A percentile compares a stretch with the other conserved stretches of the same genome.
These are phyloP conservation scores for Penicillium sclerotiorum DNA, from an alignment of 2,329 filamentous ascomycete genomes.

Conservation along the genomic window DNA sequence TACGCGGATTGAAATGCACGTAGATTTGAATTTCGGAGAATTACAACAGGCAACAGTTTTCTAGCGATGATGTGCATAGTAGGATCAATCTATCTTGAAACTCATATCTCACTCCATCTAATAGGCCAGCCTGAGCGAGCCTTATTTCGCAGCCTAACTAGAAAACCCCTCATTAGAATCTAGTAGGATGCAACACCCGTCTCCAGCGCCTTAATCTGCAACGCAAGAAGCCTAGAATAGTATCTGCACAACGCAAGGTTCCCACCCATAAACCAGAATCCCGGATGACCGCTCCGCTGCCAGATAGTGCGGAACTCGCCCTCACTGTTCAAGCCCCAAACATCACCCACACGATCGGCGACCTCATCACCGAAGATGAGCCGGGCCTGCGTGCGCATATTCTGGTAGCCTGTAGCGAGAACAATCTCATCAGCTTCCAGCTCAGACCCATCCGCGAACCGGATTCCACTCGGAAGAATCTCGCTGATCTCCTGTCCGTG, in stretches of 20 bases:
- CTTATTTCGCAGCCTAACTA: no score
- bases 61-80: no score
- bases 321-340: constrained; percentile 64
- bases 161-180: no score
- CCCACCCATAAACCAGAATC: constrained; percentile 69
- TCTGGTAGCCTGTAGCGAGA: constrained; percentile 62
- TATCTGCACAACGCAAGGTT: constrained; percentile 66
- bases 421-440: constrained; percentile 67
- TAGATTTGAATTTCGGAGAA: no score
- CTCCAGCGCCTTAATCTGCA: constrained; percentile 54
- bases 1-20: no score
- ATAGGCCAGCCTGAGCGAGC: no score
- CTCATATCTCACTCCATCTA: no score
- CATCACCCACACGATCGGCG: constrained; percentile 59
- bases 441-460: constrained; percentile 60
- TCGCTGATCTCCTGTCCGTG: constrained; percentile 61
- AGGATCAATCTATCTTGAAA: no score
- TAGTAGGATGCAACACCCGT: constrained; percentile 24
- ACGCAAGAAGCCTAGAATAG: constrained; percentile 57
- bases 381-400: constrained; percentile 66
- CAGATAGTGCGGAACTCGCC: constrained; percentile 63
- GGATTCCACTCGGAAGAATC: constrained; percentile 53
- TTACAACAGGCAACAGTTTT: no score
- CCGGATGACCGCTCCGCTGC: constrained; percentile 63
- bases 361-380: constrained; percentile 65